phyloP scores from a whole-genome alignment of 805 yeast genomes.

The Myxozyma vanderwaltii region DNA sequence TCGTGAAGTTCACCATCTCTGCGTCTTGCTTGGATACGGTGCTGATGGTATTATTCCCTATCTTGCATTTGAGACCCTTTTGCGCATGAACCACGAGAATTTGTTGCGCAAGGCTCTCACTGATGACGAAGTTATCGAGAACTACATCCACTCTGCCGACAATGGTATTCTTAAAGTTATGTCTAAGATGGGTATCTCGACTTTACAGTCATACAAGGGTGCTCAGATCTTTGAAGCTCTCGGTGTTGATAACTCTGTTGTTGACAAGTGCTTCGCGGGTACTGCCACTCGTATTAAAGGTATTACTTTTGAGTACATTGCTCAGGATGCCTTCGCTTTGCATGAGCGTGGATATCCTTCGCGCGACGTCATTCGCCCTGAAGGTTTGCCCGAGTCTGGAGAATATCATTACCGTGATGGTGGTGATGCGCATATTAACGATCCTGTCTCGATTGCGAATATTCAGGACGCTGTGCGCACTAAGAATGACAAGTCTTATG shows the following conservation, averaged over 20 bases:
- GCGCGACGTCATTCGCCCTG: conserved; percentile 68
- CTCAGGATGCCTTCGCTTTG: conserved; percentile 92
- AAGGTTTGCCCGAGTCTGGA: conserved; percentile 88
- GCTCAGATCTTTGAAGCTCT: conserved; percentile 98
- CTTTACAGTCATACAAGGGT: conserved; percentile 97
- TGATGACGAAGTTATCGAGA: conserved; percentile 63
- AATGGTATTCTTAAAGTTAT: conserved; percentile 93
- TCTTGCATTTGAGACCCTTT: conserved; percentile 84
- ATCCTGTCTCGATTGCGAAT: conserved; percentile 91
- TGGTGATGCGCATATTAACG: conserved; percentile 93
- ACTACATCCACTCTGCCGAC: conserved; percentile 83
- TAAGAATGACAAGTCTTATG: conserved; percentile 91
- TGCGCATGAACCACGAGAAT: conserved; percentile 80
- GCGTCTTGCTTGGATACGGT: conserved; percentile 94
- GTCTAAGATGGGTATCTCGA: conserved; percentile 99
- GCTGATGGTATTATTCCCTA: conserved; percentile 96
- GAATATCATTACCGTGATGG: conserved; percentile 99
- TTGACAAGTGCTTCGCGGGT: conserved; percentile 94
- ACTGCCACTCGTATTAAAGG: conserved; percentile 97
- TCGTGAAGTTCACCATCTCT: conserved; percentile 94
- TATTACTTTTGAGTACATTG: conserved; percentile 90
- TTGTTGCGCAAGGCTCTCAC: conserved; percentile 54
- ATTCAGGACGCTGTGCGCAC: conserved; percentile 98
- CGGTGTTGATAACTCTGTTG: conserved; percentile 93
- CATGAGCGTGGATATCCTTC: conserved; percentile 91